Percentiles rank a stretch among this genome's conserved stretches.
These are phyloP conservation scores for Debaryomyces nepalensis DNA, from an alignment of 1,139 yeast species.

Conservation along the genomic window DNA sequence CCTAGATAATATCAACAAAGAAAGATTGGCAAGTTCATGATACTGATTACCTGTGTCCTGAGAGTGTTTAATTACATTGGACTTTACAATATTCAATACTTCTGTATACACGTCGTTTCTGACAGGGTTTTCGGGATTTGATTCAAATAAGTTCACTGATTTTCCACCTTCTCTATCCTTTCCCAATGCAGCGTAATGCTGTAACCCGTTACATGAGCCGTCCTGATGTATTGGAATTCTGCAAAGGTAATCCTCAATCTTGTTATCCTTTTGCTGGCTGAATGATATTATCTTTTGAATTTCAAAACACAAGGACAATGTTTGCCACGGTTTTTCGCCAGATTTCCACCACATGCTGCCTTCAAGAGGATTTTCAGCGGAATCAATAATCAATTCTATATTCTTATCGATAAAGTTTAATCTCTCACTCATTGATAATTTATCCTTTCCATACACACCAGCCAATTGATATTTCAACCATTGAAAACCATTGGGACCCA, in stretches of 20 bases:
- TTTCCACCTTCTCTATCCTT: slow-evolving; percentile 41
- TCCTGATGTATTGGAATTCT: slow-evolving; percentile 50
- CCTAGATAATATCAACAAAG: slow-evolving; percentile 30
- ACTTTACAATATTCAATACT: slow-evolving; percentile 34
- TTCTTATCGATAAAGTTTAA: slow-evolving; percentile 32
- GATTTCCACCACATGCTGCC: slow-evolving; percentile 41
- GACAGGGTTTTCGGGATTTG: slow-evolving; percentile 13
- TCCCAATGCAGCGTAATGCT: slow-evolving; percentile 52
- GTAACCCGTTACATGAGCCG: slow-evolving; percentile 54
- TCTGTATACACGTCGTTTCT: slow-evolving; percentile 43
- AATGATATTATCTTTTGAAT: slow-evolving; percentile 27
- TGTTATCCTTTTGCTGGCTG: slow-evolving; percentile 20
- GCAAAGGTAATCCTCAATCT: slow-evolving; percentile 29
- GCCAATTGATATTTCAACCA: slow-evolving; percentile 52
- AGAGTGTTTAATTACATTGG: slow-evolving; percentile 22
- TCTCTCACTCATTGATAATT: slow-evolving; percentile 30
- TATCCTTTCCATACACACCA: slow-evolving; percentile 39
- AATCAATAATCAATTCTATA: slow-evolving; percentile 26
- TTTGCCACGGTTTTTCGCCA: slow-evolving; percentile 50
- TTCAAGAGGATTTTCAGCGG: slow-evolving; percentile 35
- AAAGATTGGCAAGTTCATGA: slow-evolving; percentile 20
- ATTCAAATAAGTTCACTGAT: slow-evolving; percentile 43
- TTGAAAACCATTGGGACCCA: slow-evolving; percentile 39
- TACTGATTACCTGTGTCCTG: slow-evolving; percentile 7
- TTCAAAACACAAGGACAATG: slow-evolving; percentile 43